Evolutionary conservation across 2,329 filamentous ascomycete species (phyloP), one percentile per base, ranked within the genome.

Genomic region (Pyrenophora tritici-repentis): DNA sequence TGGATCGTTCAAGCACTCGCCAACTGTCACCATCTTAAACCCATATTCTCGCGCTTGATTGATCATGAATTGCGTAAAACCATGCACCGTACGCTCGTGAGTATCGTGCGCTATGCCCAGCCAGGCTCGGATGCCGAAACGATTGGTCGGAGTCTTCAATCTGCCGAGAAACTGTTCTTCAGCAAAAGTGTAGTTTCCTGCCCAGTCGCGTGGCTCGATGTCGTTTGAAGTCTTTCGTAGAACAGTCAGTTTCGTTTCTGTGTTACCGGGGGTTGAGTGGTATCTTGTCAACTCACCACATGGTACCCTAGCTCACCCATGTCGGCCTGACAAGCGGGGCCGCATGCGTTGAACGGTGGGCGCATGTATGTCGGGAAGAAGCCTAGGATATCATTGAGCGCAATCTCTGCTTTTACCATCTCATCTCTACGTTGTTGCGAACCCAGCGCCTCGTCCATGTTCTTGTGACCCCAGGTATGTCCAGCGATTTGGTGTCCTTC

Each of bases 1-100:
- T 6, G 81, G 68, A 49, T 86, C 82, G 0, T 78, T 78, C 13
- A 86, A 73, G 50, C 83, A 86, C 52, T 84, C 80, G 0, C 82
- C 83, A 4, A 85, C 78, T 1, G 82, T 82, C 22, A 82, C 81
- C 36, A 78, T 77, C 32, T 37, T 32, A n/a, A 32, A 47, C 8
- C 42, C 48, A 18, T 40, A 24, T 10, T 36, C 37, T 18, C 42
- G 20, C 6, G 47, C 47, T 14, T 41, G 22, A 14, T 41, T 31
- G 8, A 47, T 47, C 47, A 47, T 50, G 17, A 50, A 50, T 14
- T 40, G 47, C 9, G 42, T 47, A 8, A 18, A 50, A 7, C 42
- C 36, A 46, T 47, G 37, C 10, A 50, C 42, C 3, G 42, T 40
- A 13, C 36, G 16, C 14, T 41, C n/a, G 16, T 50, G 42, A 3